Evolutionary conservation across 495 filamentous ascomycete species (phyloP), one percentile per base, ranked within the genome.

Genomic region (Daldinia childiae): DNA sequence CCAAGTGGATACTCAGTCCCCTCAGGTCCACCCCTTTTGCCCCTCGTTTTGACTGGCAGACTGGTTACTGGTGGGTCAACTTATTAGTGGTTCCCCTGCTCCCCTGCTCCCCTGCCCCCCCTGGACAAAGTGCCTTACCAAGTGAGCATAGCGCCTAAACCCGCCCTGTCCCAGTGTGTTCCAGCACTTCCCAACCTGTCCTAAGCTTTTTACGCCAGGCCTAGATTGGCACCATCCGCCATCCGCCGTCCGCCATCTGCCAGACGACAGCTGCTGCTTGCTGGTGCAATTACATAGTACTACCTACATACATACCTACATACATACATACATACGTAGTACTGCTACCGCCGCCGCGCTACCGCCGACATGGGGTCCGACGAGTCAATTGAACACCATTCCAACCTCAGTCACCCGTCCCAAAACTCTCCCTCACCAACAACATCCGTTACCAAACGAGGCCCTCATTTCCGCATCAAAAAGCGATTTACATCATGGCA

Each of bases 401-500:
- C 71, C 71, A 73, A 67, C 69, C 74, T 71, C 64, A 43, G 59
- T 64, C 59, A 62, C 38, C 59, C 69, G 12, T 69, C 73, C 43
- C 58, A 69, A 64, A 68, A 68, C 34, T 58, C 68, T 64, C 66
- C 69, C 45, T 68, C 74, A 51, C 66, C 69, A 73, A 67, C 75
- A 58, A 68, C 74, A 36, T 74, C 74, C 15, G 41, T 66, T 38
- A 69, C 48, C 57, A 60, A 64, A 32, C 71, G 76, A 58, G 66
- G 62, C 6, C 61, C 71, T 67, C 71, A 71, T 29, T 69, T 78
- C 50, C 74, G 76, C 58, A 65, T 78, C 41, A 76, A 61, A 74
- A 75, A 73, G 64, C 71, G 74, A 45, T 62, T 78, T 36, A 66
- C 76, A 68, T 72, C 76, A 78, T 78, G 76, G 76, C 76, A 78